Conservation (phyloP, 1,284 basidiomycete genomes). For the Trichosporon ovoides region DNA sequence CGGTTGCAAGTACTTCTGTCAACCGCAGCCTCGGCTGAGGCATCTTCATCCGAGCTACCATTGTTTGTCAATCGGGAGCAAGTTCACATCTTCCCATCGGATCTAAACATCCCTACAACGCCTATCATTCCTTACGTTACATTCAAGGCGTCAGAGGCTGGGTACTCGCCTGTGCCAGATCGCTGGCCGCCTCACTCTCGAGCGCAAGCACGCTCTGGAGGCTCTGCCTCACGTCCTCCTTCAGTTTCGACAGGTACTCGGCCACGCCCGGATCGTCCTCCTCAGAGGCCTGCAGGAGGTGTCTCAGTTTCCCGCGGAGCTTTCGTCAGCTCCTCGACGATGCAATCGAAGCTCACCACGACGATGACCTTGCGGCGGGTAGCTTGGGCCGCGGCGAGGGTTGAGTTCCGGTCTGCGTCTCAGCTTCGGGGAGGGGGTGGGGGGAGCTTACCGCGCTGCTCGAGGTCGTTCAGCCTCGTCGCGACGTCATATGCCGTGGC, state of each 20-base stretch:
- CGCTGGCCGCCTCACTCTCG: neutral
- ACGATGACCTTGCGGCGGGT: slow-evolving; percentile 19
- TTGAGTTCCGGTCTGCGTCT: slow-evolving; percentile 15
- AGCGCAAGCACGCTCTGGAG: slow-evolving; percentile 6
- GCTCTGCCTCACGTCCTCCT: slow-evolving; percentile 1
- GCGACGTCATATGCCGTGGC: slow-evolving; percentile 61
- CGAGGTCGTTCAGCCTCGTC: slow-evolving; percentile 57
- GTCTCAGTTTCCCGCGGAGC: slow-evolving; percentile 17
- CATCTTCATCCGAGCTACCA: too few relatives aligned
- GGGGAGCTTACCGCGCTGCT: slow-evolving; percentile 55
- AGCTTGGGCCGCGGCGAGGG: slow-evolving; percentile 11
- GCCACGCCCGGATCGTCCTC: slow-evolving; percentile 4
- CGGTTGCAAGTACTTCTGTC: too few relatives aligned
- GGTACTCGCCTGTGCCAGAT: neutral
- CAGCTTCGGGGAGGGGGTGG: too few relatives aligned
- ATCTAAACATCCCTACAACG: too few relatives aligned
- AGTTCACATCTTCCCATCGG: too few relatives aligned
- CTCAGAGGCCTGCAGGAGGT: slow-evolving; percentile 10
- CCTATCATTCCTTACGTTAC: too few relatives aligned
- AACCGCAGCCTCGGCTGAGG: too few relatives aligned
- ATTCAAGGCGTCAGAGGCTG: neutral
- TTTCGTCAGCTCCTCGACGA: neutral
- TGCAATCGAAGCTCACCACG: slow-evolving; percentile 10
- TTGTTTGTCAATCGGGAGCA: neutral
- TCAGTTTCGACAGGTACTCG: slow-evolving; percentile 8